A percentile compares a stretch with the other conserved stretches of the same genome.
phyloP scores from a whole-genome alignment of 805 yeast genomes.

The Jamesozyma spencerorum region DNA sequence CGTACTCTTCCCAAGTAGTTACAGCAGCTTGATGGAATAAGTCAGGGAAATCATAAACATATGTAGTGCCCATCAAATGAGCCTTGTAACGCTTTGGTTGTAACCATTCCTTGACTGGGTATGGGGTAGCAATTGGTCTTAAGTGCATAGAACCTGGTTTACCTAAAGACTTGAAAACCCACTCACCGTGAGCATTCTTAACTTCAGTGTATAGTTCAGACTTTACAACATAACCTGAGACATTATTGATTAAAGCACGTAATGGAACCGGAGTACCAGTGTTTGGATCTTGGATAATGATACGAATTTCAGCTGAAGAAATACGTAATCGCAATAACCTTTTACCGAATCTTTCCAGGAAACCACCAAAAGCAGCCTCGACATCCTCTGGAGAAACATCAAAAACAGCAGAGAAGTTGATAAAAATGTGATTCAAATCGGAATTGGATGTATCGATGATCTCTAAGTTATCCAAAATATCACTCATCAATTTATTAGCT shows the following conservation, averaged over 20 bases:
- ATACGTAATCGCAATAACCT: constrained; percentile 94
- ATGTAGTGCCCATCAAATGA: constrained; percentile 95
- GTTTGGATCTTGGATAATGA: constrained; percentile 82
- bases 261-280: constrained; percentile 90
- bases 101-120: constrained; percentile 94
- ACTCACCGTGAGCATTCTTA: constrained; percentile 83
- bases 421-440: constrained; percentile 93
- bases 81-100: constrained; percentile 99
- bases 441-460: constrained; percentile 90
- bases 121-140: constrained; percentile 91
- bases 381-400: constrained; percentile 92
- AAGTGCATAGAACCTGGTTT: constrained; percentile 95
- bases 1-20: constrained; percentile 67
- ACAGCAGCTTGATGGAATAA: constrained; percentile 86
- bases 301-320: constrained; percentile 95
- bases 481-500: constrained; percentile 92
- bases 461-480: constrained; percentile 89
- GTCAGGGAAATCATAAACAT: constrained; percentile 98
- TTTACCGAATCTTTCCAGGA: constrained; percentile 94
- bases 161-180: constrained; percentile 95
- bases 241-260: constrained; percentile 93
- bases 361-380: constrained; percentile 95
- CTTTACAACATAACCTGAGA: constrained; percentile 93
- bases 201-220: constrained; percentile 92
- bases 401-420: constrained; percentile 93